Evolutionary conservation across 1,284 basidiomycete genomes (phyloP).

Genomic region (Sphagnurus paluster): DNA sequence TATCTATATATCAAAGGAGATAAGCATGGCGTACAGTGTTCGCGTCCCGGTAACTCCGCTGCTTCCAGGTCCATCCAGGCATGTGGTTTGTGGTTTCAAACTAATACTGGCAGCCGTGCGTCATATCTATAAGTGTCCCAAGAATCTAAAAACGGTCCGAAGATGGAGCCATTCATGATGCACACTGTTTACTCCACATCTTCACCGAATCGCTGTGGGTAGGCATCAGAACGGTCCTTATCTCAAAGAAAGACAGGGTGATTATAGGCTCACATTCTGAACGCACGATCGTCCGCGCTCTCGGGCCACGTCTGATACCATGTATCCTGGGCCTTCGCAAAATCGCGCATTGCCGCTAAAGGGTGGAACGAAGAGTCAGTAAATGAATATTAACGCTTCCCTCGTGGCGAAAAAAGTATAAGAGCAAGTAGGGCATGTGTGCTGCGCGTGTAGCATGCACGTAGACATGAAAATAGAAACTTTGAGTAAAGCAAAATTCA

Average conservation of each 20-base stretch:
- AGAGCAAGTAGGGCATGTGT: neutral
- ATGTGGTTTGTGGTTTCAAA: too few relatives aligned
- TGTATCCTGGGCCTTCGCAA: slow-evolving; percentile 56
- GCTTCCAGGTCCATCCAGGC: too few relatives aligned
- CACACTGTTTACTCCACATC: slow-evolving; percentile 48
- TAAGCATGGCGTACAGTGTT: too few relatives aligned
- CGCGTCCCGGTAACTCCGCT: too few relatives aligned
- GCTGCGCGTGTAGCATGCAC: too few relatives aligned
- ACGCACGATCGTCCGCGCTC: slow-evolving; percentile 58
- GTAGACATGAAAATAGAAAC: neutral
- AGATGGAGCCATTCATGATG: too few relatives aligned
- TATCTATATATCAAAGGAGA: too few relatives aligned
- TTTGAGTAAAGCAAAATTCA: neutral
- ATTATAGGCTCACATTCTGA: slow-evolving; percentile 69
- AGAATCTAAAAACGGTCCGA: too few relatives aligned
- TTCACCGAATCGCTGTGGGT: slow-evolving; percentile 53
- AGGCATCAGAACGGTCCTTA: slow-evolving; percentile 1
- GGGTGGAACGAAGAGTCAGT: too few relatives aligned
- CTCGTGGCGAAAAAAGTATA: neutral
- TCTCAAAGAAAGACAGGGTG: slow-evolving; percentile 13
- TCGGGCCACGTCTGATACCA: slow-evolving; percentile 75
- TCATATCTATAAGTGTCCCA: too few relatives aligned
- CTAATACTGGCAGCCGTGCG: too few relatives aligned
- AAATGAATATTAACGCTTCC: too few relatives aligned
- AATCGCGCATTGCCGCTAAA: slow-evolving; percentile 68